Base-by-base conservation (phyloP, 257 asterid genomes). In the Nicotiana attenuata region DNA sequence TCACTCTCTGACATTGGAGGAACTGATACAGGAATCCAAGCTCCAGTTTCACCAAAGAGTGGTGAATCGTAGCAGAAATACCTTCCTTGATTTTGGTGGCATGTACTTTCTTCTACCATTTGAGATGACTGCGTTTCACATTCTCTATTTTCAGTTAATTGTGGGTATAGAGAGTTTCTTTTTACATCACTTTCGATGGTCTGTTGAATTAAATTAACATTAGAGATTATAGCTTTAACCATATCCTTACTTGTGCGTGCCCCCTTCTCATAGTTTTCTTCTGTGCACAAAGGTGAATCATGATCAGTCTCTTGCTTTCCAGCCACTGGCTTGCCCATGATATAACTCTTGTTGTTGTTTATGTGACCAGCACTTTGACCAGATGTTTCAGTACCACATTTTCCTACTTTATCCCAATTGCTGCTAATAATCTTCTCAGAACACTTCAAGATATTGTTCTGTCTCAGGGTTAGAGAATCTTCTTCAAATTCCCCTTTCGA, bases 11-110 rank as follows among this genome's bases (percentile, higher is more conserved):
- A 89, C 98, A 93, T 90, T 5, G 99, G 98, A 69, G 99, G 99
- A 81, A 96, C 88, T 61, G 99, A 96, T 88, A 96, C 98, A 83
- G 99, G 99, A 68, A 96, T 94, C 98, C 99, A 94, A 69, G 87
- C 87, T 57, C 99, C 99, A 22, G 98, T 96, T 77, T 96, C 99
- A 88, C 93, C 99, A 81, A 85, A 82, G 64, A 88, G 92, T 11
- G 99, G 98, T 13, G 96, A 79, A 52, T 85, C 99, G 65, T 93
- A 96, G 84, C 80, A 91, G 82, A 96, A 96, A 91, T 85, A 96
- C 71, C 90, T 96, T 47, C 88, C 91, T 81, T 89, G 88, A 67
- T 89, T 75, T 78, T 55, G 81, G 55, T 82, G 80, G 76, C 13
- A 29, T 45, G 45, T 78, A 66, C 83, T 26, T 64, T 80, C 87